phyloP scores from a whole-genome alignment of 768 basidiomycete species.

The Russula lepida region DNA sequence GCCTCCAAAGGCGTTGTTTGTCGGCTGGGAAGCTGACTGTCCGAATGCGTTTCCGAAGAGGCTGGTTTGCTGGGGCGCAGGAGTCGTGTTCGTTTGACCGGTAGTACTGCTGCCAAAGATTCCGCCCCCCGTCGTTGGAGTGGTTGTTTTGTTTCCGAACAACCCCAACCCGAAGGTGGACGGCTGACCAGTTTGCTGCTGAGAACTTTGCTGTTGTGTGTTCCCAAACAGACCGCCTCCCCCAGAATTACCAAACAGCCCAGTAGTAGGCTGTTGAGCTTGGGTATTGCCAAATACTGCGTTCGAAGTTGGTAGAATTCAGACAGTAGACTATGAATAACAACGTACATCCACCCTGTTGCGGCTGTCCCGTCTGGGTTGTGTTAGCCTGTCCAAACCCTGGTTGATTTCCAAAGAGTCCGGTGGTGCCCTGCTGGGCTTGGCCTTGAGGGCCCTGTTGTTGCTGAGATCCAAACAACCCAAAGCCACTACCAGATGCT shows the following conservation, averaged over 20 bases:
- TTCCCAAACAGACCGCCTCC: conserved; percentile 19
- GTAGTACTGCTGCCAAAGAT: conserved; percentile 35
- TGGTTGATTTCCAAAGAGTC: conserved; percentile 21
- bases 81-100: conserved; percentile 21
- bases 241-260: conserved; percentile 14
- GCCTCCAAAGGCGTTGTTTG: conserved; percentile 18
- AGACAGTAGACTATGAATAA: background rate
- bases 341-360: conserved; percentile 22
- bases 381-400: conserved; percentile 16
- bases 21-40: conserved; percentile 32
- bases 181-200: conserved; percentile 15
- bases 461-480: conserved; percentile 30
- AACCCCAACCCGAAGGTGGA: conserved; percentile 26
- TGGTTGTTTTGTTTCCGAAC: conserved; percentile 29
- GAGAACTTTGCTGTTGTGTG: conserved; percentile 13
- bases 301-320: background rate
- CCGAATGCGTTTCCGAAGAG: conserved; percentile 39
- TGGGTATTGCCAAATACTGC: conserved; percentile 23
- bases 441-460: conserved; percentile 32
- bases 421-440: conserved; percentile 24
- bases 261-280: conserved; percentile 21
- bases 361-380: conserved; percentile 17
- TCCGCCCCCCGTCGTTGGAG: conserved; percentile 27
- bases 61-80: conserved; percentile 14
- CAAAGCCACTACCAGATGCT: conserved; percentile 15